Conservation (phyloP, 1,284 basidiomycete species). For the Papiliotrema nemorosa region DNA sequence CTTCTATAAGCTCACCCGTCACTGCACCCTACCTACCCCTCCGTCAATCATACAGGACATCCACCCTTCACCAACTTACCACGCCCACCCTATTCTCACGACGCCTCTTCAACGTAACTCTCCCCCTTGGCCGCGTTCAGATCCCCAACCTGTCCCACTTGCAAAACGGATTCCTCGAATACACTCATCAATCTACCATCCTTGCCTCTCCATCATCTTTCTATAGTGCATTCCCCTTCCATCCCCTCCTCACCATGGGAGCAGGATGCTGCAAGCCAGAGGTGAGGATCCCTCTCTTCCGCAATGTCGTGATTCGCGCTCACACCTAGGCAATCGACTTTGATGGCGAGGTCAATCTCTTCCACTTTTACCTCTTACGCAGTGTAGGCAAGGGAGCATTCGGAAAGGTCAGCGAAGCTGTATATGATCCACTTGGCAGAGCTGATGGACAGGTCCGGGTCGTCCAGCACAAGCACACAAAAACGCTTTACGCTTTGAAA, state of each 20-base stretch:
- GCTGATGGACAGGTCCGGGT: slow-evolving; percentile 76
- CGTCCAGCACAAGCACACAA: slow-evolving; percentile 96
- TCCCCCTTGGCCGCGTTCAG: no score
- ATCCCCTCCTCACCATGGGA: slow-evolving; percentile 49
- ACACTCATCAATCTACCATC: neutral
- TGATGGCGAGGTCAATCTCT: slow-evolving; percentile 93
- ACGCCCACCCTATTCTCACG: no score
- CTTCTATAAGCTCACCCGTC: no score
- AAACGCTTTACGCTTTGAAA: slow-evolving; percentile 92
- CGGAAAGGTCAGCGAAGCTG: slow-evolving; percentile 86
- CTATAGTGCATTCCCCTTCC: no score
- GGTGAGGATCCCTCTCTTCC: slow-evolving; percentile 33
- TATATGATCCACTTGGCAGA: neutral
- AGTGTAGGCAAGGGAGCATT: slow-evolving; percentile 98
- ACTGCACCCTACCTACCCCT: no score
- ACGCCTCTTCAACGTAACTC: no score
- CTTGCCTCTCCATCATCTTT: neutral
- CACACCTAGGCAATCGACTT: slow-evolving; percentile 84
- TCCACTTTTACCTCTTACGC: slow-evolving; percentile 90
- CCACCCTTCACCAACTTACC: no score
- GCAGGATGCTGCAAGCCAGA: slow-evolving; percentile 56
- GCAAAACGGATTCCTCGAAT: no score
- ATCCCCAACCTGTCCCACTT: no score
- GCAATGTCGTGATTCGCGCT: neutral
- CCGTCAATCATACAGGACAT: no score